phyloP scores from a whole-genome alignment of 768 basidiomycete genomes.

The Rhodosporidiobolus odoratus region DNA sequence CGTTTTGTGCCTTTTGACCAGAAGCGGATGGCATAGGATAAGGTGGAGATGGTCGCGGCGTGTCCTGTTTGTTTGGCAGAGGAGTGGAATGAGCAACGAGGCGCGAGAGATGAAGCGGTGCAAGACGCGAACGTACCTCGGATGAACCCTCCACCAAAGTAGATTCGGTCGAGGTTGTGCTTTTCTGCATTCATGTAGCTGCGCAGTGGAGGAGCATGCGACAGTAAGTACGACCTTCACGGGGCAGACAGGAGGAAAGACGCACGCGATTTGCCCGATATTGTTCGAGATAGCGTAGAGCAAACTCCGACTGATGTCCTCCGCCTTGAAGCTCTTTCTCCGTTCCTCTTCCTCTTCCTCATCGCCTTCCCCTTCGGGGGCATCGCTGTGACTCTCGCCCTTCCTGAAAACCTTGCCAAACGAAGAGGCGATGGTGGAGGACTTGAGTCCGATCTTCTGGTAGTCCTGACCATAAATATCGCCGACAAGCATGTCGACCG shows the following conservation, averaged over 20 bases:
- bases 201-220: conserved; percentile 12
- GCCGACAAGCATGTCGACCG: conserved; percentile 96
- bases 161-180: conserved; percentile 90
- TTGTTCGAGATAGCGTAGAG: conserved; percentile 97
- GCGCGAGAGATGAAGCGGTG: background rate
- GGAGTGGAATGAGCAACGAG: background rate
- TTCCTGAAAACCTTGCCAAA: conserved; percentile 98
- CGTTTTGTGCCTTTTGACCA: conserved; percentile 98
- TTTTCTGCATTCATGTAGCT: conserved; percentile 99
- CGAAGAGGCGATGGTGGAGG: conserved; percentile 93
- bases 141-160: conserved; percentile 99
- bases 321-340: conserved; percentile 72
- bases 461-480: conserved; percentile 97
- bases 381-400: conserved; percentile 39
- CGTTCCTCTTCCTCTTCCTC: conserved; percentile 53
- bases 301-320: conserved; percentile 90
- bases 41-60: conserved; percentile 89
- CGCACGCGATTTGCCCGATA: conserved; percentile 99
- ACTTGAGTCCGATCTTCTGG: conserved; percentile 87
- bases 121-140: conserved; percentile 59
- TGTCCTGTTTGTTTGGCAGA: conserved; percentile 59
- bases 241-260: conserved; percentile 40
- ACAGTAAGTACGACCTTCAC: background rate
- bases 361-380: background rate
- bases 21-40: conserved; percentile 98